Percentiles rank a stretch among this genome's conserved stretches.
Conservation (phyloP, 305 asterid species). For the Lippia alba region DNA sequence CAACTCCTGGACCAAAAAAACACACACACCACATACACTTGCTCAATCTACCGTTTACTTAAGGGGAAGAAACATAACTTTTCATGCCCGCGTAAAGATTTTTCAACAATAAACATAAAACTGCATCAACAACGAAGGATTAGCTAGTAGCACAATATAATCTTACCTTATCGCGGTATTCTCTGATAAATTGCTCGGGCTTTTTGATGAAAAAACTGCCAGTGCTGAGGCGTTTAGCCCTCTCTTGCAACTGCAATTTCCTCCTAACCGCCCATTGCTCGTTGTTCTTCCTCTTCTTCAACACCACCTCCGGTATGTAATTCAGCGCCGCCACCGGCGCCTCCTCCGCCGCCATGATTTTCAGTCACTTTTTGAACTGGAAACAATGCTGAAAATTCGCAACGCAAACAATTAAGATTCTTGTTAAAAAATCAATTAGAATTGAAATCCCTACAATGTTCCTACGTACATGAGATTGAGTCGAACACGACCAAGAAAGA, state of each 20-base stretch:
- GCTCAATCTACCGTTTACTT: constrained; percentile 1
- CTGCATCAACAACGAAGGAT: constrained; percentile 4
- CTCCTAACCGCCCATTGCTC: constrained; percentile 90
- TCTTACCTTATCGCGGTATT: constrained; percentile 71
- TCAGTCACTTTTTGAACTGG: background rate
- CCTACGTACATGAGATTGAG: background rate
- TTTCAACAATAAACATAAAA: background rate
- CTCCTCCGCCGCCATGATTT: constrained; percentile 57
- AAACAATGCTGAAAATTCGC: background rate
- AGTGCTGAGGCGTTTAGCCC: constrained; percentile 61
- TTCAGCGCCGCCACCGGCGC: constrained; percentile 56
- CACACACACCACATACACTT: background rate
- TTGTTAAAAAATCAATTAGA: background rate
- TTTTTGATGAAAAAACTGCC: constrained; percentile 61
- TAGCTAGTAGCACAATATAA: background rate
- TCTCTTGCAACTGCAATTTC: constrained; percentile 71
- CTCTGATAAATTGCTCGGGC: constrained; percentile 90
- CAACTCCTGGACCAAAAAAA: constrained; percentile 62
- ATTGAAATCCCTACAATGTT: background rate
- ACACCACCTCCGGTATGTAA: constrained; percentile 78
- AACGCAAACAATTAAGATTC: background rate
- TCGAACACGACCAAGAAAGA: background rate
- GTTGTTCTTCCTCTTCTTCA: constrained; percentile 92
- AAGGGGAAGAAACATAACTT: background rate
- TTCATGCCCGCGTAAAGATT: background rate